A percentile compares a stretch with the other conserved stretches of the same genome.
phyloP scores from a whole-genome alignment of 2,329 filamentous ascomycete species.

The Teratosphaeria viscida region DNA sequence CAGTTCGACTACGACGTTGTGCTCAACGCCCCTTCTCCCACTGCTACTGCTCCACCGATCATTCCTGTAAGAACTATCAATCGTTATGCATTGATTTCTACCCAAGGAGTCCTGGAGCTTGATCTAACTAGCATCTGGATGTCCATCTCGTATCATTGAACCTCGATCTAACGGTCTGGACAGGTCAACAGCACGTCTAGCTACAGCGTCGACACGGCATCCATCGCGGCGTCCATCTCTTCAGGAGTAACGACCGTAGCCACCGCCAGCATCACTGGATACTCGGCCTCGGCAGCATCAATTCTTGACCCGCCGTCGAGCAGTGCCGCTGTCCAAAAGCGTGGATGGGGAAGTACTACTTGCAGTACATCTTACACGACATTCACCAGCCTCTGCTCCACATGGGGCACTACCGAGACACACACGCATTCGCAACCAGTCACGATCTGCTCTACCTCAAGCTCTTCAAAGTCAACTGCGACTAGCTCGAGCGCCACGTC shows the following conservation, averaged over 20 bases:
- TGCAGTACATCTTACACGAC: background rate
- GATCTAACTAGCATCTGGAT: background rate
- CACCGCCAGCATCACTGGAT: conserved; percentile 7
- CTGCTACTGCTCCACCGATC: conserved; percentile 9
- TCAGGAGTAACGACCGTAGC: conserved; percentile 12
- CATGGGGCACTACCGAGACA: background rate
- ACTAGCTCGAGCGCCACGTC: background rate
- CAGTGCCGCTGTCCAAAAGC: background rate
- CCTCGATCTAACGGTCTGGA: background rate
- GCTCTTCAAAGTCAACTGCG: background rate
- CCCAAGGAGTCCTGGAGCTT: background rate
- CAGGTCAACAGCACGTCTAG: conserved; percentile 1
- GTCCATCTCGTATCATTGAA: background rate
- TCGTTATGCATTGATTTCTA: background rate
- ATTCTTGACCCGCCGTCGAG: background rate
- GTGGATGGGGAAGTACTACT: background rate
- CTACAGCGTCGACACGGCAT: conserved; percentile 4
- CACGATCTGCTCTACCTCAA: background rate
- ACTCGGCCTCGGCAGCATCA: conserved; percentile 4
- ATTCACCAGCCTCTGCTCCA: background rate
- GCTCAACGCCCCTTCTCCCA: conserved; percentile 7
- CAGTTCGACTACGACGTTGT: conserved; percentile 12
- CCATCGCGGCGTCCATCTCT: conserved; percentile 5
- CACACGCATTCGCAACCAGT: background rate
- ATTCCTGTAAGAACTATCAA: conserved; percentile 2